Evolutionary conservation across 805 yeast species (phyloP), one percentile per base, ranked within the genome.

Genomic region (Debaryomyces castellii): DNA sequence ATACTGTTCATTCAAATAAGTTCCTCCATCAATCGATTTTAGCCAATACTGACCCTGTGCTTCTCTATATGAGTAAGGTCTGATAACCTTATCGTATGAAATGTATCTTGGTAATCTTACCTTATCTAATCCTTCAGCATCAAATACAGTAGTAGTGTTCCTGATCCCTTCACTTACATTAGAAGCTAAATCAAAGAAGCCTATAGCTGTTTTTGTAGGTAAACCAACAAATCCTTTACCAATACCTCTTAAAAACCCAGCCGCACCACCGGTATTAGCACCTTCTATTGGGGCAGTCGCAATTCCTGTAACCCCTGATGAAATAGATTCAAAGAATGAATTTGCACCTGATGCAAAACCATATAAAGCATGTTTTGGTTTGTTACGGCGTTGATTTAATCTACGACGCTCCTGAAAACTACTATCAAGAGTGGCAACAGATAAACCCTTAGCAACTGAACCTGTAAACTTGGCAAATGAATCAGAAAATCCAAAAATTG

Each of bases 121-220:
- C 50, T 87, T 83, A 46, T 83, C 87, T 40, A 91, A 76, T 0
- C 85, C 85, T 36, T 83, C 89, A 3, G 77, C 81, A 61, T 89
- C 96, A 60, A 89, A 85, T 1, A 87, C 92, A 0, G 96, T 88
- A 0, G 99, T 89, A 0, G 97, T 88, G 61, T 85, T 91, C 49
- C 91, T 77, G 40, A 95, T 90, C 22, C 98, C 98, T 61, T 91
- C 97, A 67, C 96, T 84, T 30, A 94, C 83, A 63, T 89, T 92
- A 44, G 87, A 86, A 0, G 98, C 96, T 51, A 95, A 73, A 61
- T 94, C 99, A 53, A 94, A 84, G 20, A 94, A 62, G 10, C 99
- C 99, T 54, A 92, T 90, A 0, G 97, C 96, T 0, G 98, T 89
- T 70, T 94, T 94, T 0, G 99, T 91, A 0, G 99, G 99, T 24